Evolutionary conservation across 352 stramenopile genomes (phyloP).

Genomic region (Phytophthora chlamydospora): DNA sequence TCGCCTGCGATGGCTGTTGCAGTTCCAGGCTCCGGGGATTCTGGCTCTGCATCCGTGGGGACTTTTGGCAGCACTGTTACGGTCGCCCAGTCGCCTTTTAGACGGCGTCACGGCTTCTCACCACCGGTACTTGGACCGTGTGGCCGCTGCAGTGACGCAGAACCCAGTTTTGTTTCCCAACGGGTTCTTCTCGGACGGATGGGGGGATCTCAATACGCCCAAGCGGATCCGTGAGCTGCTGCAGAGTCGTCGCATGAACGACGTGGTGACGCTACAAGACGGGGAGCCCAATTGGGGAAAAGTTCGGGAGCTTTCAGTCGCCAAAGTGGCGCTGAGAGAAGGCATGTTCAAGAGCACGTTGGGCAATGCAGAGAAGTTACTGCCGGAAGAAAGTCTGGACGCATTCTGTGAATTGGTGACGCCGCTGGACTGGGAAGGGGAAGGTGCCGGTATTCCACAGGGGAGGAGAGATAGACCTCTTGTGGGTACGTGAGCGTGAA

Average conservation of each 20-base stretch:
- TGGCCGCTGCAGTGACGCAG: conserved; percentile 74
- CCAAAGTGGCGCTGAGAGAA: conserved; percentile 53
- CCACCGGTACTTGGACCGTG: conserved; percentile 72
- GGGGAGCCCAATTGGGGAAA: conserved; percentile 43
- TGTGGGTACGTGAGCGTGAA: conserved; percentile 36
- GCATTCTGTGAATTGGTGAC: conserved; percentile 77
- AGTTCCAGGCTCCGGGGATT: conserved; percentile 25
- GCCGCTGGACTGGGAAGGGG: conserved; percentile 54
- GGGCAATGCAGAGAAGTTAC: conserved; percentile 54
- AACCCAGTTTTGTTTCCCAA: conserved; percentile 76
- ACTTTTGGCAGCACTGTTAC: conserved; percentile 56
- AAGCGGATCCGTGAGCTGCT: conserved; percentile 58
- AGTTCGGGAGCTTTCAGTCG: conserved; percentile 28
- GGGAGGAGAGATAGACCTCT: conserved; percentile 38
- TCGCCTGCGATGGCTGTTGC: conserved; percentile 34
- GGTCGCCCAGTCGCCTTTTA: conserved; percentile 62
- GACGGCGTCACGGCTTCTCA: conserved; percentile 66
- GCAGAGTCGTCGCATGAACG: conserved; percentile 66
- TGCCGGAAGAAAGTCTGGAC: conserved; percentile 61
- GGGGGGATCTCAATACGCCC: conserved; percentile 75
- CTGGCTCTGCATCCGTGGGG: conserved; percentile 65
- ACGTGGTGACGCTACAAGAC: conserved; percentile 45
- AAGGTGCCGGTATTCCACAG: conserved; percentile 18
- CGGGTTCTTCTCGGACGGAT: conserved; percentile 84
- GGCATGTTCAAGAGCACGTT: conserved; percentile 69